Evolutionary conservation across 2,329 filamentous ascomycete species (phyloP).

Genomic region (Sporothrix euskadiensis): DNA sequence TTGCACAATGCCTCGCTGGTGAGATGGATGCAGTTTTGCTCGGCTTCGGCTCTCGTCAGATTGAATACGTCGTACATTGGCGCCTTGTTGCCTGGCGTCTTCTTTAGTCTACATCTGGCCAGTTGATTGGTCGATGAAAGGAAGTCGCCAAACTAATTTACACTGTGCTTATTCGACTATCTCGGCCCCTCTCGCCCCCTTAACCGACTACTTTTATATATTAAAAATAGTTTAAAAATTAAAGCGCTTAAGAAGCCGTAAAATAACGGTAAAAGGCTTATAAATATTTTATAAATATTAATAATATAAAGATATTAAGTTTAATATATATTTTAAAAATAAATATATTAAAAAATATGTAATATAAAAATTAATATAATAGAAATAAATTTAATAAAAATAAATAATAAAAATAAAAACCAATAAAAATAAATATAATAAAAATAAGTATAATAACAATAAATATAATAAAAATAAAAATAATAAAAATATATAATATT

Average conservation of each 20-base stretch:
- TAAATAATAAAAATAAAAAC: too few relatives aligned
- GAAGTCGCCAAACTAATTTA: neutral
- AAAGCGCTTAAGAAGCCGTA: too few relatives aligned
- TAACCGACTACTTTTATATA: neutral
- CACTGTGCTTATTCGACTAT: too few relatives aligned
- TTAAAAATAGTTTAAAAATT: neutral
- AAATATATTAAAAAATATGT: too few relatives aligned
- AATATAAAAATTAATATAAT: too few relatives aligned
- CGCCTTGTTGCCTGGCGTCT: slow-evolving; percentile 25
- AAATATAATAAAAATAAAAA: too few relatives aligned
- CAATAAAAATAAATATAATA: too few relatives aligned
- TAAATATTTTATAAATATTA: neutral
- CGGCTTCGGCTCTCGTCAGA: neutral
- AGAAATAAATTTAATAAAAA: too few relatives aligned
- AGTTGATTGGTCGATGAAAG: slow-evolving; percentile 24
- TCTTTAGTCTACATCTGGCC: neutral
- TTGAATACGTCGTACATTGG: neutral
- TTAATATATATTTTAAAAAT: too few relatives aligned
- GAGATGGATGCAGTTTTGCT: neutral
- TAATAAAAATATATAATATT: too few relatives aligned
- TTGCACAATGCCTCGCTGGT: neutral
- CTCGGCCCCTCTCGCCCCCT: too few relatives aligned
- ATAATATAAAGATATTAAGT: neutral
- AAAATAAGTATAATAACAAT: too few relatives aligned
- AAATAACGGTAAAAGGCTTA: neutral